These are phyloP conservation scores for Neospora caninum DNA, from an alignment of 169 alveolate species.

Conservation along the genomic window DNA sequence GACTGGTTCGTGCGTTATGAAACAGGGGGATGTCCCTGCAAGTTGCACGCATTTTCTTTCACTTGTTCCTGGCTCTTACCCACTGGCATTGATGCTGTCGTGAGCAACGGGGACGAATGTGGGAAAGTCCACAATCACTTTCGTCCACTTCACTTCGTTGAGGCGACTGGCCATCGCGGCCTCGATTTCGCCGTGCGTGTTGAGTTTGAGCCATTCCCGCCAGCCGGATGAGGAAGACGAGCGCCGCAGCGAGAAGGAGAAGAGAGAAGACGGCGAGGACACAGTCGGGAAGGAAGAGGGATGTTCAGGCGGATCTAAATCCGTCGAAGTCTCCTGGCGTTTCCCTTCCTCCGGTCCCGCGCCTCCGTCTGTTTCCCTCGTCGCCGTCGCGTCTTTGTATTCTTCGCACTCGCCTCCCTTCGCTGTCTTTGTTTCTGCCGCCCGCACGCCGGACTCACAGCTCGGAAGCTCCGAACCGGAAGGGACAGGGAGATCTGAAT, in stretches of 20 bases:
- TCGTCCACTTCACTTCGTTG: constrained; percentile 32
- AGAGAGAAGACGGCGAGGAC: background rate
- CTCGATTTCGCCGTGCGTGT: constrained; percentile 12
- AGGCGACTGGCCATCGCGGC: constrained; percentile 32
- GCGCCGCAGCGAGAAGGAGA: background rate
- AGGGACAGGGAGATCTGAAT: background rate
- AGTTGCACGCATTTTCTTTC: background rate
- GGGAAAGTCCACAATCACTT: constrained; percentile 51
- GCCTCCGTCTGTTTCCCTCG: background rate
- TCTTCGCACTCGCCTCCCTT: background rate
- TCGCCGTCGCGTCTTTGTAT: background rate
- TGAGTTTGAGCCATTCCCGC: constrained; percentile 22
- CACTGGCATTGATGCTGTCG: constrained; percentile 36
- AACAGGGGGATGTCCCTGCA: background rate
- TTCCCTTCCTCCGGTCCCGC: background rate
- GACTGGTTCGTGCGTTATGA: too few relatives aligned
- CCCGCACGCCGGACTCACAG: too few relatives aligned
- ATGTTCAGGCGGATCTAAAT: too few relatives aligned
- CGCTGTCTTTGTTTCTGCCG: too few relatives aligned
- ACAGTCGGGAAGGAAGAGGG: too few relatives aligned
- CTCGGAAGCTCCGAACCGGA: background rate
- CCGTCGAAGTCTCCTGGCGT: background rate
- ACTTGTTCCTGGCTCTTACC: background rate
- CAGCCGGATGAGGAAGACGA: background rate
- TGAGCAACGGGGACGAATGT: constrained; percentile 36